A percentile compares a stretch with the other conserved stretches of the same genome.
phyloP scores from a whole-genome alignment of 257 asterid genomes.

The Solanum microdontum region DNA sequence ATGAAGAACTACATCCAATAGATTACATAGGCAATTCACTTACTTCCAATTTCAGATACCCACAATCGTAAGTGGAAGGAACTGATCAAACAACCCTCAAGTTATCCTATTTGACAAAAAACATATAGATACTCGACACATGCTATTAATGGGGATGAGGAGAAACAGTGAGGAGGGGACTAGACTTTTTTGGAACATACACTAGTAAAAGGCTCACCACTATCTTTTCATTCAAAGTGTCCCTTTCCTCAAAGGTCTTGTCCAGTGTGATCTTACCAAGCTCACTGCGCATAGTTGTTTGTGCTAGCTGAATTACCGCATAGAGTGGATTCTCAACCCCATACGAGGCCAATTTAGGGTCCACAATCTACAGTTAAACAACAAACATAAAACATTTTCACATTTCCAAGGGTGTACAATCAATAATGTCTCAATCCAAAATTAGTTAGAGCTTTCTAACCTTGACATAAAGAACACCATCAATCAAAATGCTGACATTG shows the following conservation, averaged over 20 bases:
- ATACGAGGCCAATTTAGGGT: slow-evolving; percentile 86
- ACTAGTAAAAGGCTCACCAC: slow-evolving; percentile 46
- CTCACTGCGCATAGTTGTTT: slow-evolving; percentile 98
- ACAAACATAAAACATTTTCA: background rate
- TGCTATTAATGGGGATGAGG: background rate
- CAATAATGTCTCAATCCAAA: background rate
- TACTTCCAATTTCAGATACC: background rate
- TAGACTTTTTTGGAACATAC: background rate
- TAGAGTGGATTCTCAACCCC: slow-evolving; percentile 83
- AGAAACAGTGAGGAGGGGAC: background rate
- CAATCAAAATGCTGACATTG: slow-evolving; percentile 70
- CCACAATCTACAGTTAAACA: slow-evolving; percentile 46
- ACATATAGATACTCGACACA: background rate
- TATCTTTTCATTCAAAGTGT: slow-evolving; percentile 71
- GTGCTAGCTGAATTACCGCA: slow-evolving; percentile 87
- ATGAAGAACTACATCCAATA: background rate
- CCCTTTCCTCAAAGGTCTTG: slow-evolving; percentile 96
- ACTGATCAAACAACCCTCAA: background rate
- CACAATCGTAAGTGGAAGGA: background rate
- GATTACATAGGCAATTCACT: background rate
- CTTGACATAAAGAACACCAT: slow-evolving; percentile 84
- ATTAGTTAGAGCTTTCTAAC: slow-evolving; percentile 4
- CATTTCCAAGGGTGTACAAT: background rate
- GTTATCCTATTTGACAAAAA: background rate
- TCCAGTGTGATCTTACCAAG: slow-evolving; percentile 89